These are phyloP conservation scores for Umbellularia californica DNA, from an alignment of 164 flowering plant genomes.

Conservation along the genomic window DNA sequence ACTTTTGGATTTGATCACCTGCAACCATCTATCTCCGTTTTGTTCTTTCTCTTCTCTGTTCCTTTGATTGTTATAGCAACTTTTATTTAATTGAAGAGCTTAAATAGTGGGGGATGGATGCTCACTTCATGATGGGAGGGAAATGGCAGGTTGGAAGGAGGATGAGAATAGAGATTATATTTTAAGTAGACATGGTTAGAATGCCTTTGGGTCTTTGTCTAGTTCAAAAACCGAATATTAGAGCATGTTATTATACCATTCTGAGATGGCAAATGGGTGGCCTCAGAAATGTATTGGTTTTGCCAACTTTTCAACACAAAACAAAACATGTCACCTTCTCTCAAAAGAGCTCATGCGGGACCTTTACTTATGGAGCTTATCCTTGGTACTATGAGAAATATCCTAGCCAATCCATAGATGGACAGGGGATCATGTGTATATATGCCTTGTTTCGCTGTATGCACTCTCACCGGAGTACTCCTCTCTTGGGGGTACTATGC, in stretches of 20 bases:
- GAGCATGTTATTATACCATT: not conserved
- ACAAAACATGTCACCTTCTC: not conserved
- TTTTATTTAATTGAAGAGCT: not conserved
- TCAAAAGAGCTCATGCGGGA: not conserved
- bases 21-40: conserved; percentile 31
- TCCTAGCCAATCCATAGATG: too few species aligned
- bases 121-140: conserved; percentile 7
- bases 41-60: conserved; percentile 4
- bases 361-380: not conserved
- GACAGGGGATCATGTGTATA: not conserved
- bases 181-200: not conserved
- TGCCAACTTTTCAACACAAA: not conserved
- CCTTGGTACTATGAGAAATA: too few species aligned
- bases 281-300: not conserved
- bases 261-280: not conserved
- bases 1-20: conserved; percentile 33
- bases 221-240: not conserved
- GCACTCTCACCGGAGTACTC: not conserved
- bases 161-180: not conserved
- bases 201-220: not conserved
- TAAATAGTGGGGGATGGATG: not conserved
- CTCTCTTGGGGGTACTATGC: not conserved
- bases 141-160: conserved; percentile 5
- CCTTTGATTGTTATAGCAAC: not conserved
- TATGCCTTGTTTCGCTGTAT: not conserved